Evolutionary conservation across 163 green algal genomes (phyloP), one percentile per base, ranked within the genome.

Genomic region (Chlorella variabilis): DNA sequence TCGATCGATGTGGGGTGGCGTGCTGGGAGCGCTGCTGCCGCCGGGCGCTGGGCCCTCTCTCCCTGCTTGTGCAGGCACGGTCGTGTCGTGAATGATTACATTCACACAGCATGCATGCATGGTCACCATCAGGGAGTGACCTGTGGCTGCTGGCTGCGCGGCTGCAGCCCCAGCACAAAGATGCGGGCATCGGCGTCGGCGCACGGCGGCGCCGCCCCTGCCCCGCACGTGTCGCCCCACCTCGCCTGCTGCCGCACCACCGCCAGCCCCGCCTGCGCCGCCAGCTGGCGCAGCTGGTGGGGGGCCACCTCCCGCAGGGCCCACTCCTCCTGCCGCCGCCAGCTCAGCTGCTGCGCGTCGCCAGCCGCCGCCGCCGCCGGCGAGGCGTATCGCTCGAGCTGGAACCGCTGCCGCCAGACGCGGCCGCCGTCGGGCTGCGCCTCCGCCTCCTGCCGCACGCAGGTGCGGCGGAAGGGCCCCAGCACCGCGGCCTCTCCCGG

Each of bases 341-440:
- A 80, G 23, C 20, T 41, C 2, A 21, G 41, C 41, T 41, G 41
- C 27, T 15, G 11, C 8, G n/a, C 41, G 3, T 48, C 49, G n/a
- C 1, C 49, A 7, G 31, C 18, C 0, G 71, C 71, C n/a, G 71
- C 54, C 23, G 56, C 51, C 5, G 11, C 25, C 23, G 5, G 34
- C 23, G 4, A 31, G 38, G 39, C 39, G 39, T 62, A 71, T 2
- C 39, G 74, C 56, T 71, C n/a, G 20, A 80, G 58, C 13, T 25
- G 15, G 29, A 80, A 80, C 38, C 58, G 74, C n/a, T 80, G 74
- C n/a, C 74, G 56, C 74, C 74, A 80, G 5, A 80, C 15, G 13
- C 25, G 0, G 39, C 74, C 56, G 56, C 74, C 74, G 41, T 71
- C 74, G 21, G 74, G 3, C 25, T 39, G 17, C 7, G 20, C 2